Base-by-base conservation (phyloP, 441 rosid species). In the Eutrema salsugineum region DNA sequence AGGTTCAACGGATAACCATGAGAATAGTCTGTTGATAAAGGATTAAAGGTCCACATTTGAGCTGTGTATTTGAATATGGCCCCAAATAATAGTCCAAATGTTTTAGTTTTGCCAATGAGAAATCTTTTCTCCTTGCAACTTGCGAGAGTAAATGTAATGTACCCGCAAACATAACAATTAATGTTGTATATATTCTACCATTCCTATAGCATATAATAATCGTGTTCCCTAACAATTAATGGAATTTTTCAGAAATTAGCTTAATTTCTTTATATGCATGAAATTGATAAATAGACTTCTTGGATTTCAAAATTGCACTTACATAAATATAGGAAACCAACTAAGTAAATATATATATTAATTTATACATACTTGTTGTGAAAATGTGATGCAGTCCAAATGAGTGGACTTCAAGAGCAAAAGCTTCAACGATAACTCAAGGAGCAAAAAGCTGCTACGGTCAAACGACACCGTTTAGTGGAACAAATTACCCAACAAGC, bases 391-490 rank as follows among this genome's bases (percentile, higher is more conserved):
- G 39, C 49, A 77, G 80, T 15, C 73, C 80, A 66, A 66, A 66
- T 60, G 80, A 77, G 9, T 77, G 80, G 80, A 60, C 30, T 14
- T 70, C 79, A 64, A 70, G 71, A 70, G 15, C 75, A 70, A 76
- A 70, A 50, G 33, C 72, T 38, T 20, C 67, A 47, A 71, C 79
- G 12, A 65, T 79, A 30, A 32, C 80, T 0, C 76, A 59, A 35
- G 73, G 73, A 59, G 73, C 72, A 4, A 88, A 83, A 73, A 88
- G 79, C 59, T 94, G 99, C 27, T 94, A 87, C 5, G 96, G 99
- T 0, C 89, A 94, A 77, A 94, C 89, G 3, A 30, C 74, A 7
- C 97, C 97, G 2, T 75, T 63, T 55, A 81, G 80, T 8, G 92
- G 88, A 38, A 60, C 86, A 19, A 60, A 83, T 0, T 81, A 85